phyloP scores from a whole-genome alignment of 2,329 filamentous ascomycete genomes.

The Lachnellula occidentalis region DNA sequence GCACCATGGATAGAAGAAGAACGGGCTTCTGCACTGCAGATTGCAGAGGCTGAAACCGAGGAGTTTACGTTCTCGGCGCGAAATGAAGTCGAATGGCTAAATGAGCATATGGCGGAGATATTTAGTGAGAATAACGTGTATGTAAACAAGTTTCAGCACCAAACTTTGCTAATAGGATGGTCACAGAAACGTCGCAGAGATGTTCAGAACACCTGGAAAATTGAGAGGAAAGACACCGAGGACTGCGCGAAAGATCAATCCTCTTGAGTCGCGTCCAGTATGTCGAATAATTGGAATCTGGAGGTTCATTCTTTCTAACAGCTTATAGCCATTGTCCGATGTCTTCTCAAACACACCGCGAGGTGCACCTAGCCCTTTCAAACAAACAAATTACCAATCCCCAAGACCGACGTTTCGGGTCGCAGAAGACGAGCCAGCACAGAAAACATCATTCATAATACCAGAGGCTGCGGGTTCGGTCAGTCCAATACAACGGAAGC shows the following conservation, averaged over 20 bases:
- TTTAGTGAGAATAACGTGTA: constrained; percentile 85
- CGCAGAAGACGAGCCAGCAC: constrained; percentile 44
- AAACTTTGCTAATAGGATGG: constrained; percentile 11
- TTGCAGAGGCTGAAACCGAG: constrained; percentile 77
- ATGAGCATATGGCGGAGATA: constrained; percentile 96
- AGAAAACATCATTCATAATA: constrained; percentile 37
- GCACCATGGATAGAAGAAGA: constrained; percentile 82
- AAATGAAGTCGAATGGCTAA: constrained; percentile 96
- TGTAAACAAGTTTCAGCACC: constrained; percentile 35
- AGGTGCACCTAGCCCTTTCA: constrained; percentile 37
- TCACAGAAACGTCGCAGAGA: constrained; percentile 77
- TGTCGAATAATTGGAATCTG: constrained; percentile 29
- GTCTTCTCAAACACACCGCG: constrained; percentile 52
- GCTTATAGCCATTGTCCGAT: constrained; percentile 50
- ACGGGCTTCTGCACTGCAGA: constrained; percentile 68
- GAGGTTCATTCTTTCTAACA: constrained; percentile 17
- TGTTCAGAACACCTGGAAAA: constrained; percentile 92
- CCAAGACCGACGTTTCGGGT: constrained; percentile 49
- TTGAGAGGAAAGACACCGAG: constrained; percentile 76
- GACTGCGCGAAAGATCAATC: constrained; percentile 57
- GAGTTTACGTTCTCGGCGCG: constrained; percentile 89
- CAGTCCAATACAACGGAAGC: constrained; percentile 19
- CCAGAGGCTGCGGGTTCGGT: constrained; percentile 7
- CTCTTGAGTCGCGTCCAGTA: constrained; percentile 58
- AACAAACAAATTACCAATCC: constrained; percentile 32